Conservation (phyloP, 345 rosid species). For the Limnanthes douglasii region DNA sequence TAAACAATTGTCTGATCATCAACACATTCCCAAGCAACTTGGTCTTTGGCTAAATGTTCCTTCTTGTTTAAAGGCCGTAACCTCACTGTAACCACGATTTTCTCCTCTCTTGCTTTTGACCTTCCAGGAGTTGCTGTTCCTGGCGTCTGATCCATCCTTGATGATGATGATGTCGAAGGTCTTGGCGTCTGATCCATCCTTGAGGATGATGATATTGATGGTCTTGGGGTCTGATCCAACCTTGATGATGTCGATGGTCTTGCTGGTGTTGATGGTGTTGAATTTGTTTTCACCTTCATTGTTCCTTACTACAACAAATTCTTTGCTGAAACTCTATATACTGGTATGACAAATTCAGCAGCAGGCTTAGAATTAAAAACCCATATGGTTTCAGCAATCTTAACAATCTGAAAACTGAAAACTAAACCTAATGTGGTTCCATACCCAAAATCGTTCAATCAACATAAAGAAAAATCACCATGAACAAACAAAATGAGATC, state of each 20-base stretch:
- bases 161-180: slow-evolving; percentile 52
- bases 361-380: no score
- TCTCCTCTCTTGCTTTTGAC: slow-evolving; percentile 74
- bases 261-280: no score
- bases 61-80: slow-evolving; percentile 82
- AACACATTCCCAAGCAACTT: slow-evolving; percentile 86
- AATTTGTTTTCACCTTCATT: no score
- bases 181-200: slow-evolving; percentile 56
- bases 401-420: no score
- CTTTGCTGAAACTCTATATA: no score
- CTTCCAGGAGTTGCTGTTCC: slow-evolving; percentile 61
- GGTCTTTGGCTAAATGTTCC: slow-evolving; percentile 81
- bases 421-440: no score
- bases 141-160: slow-evolving; percentile 54
- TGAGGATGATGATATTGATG: slow-evolving; percentile 51
- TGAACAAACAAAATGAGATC: no score
- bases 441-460: no score
- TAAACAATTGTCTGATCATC: slow-evolving; percentile 72
- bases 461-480: no score
- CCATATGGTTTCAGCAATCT: no score
- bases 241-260: slow-evolving; percentile 59
- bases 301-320: no score
- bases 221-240: slow-evolving; percentile 48
- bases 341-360: no score
- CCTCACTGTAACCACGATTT: slow-evolving; percentile 90